These are phyloP conservation scores for Sistotremastrum suecicum DNA, from an alignment of 768 basidiomycete species.

Conservation along the genomic window DNA sequence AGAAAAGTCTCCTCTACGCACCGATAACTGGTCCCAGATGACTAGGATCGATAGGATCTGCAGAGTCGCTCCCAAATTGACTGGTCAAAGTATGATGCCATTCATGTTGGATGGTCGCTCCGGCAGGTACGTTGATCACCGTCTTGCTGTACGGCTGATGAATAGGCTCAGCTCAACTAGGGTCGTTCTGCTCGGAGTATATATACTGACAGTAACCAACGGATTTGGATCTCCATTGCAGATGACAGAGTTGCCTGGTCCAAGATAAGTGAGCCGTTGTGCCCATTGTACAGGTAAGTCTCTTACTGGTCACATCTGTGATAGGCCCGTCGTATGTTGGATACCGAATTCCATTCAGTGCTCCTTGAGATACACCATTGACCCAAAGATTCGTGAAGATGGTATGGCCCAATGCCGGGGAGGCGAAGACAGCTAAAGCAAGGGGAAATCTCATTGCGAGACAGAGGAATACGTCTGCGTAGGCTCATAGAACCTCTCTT, in stretches of 20 bases:
- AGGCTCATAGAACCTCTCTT: too few species aligned
- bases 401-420: too few species aligned
- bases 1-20: background rate
- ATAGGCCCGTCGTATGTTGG: conserved; percentile 33
- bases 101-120: conserved; percentile 36
- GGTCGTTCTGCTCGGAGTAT: background rate
- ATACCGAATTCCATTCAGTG: conserved; percentile 29
- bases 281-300: conserved; percentile 10
- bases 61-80: conserved; percentile 31
- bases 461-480: too few species aligned
- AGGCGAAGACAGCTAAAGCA: too few species aligned
- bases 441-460: too few species aligned
- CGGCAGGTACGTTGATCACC: conserved; percentile 36
- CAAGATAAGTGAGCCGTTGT: too few species aligned
- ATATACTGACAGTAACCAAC: conserved; percentile 10
- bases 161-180: conserved; percentile 11
- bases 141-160: conserved; percentile 29
- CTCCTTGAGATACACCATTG: conserved; percentile 36
- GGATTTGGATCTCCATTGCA: conserved; percentile 50
- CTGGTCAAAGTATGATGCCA: conserved; percentile 36
- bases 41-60: conserved; percentile 31
- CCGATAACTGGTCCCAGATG: conserved; percentile 36
- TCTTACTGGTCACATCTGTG: conserved; percentile 39
- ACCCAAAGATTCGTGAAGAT: conserved; percentile 11
- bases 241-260: conserved; percentile 19